Base-by-base conservation (phyloP, 2,329 filamentous ascomycete species). In the Seiridium cupressi region DNA sequence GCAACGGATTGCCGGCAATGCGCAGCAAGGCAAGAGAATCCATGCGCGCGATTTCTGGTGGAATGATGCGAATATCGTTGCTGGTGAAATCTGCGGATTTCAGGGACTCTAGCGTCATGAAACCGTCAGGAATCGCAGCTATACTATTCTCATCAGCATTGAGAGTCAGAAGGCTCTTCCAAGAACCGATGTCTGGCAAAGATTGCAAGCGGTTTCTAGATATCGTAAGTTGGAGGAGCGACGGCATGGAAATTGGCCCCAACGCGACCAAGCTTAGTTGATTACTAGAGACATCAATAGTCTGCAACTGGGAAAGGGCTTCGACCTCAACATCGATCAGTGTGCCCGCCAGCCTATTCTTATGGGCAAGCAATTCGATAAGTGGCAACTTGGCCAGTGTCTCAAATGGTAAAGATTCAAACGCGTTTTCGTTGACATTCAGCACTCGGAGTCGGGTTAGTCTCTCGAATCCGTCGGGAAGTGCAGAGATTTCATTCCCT, bases 1-100 rank as follows among this genome's bases (percentile, higher is more conserved):
- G 84, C 11, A 99, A 78, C 0, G 95, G 95, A 68, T 99, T 99
- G n/a, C 92, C 93, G 48, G 88, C 88, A 38, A 99, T 80, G 4
- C 89, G 87, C 47, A 98, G 83, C 70, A 88, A 88, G 26, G 87
- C 83, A 8, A 99, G 77, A 49, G 77, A 87, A 5, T 92, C 86
- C 92, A 98, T 97, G 34, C 85, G 79, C 4, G 89, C 90, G 60
- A 98, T 85, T 64, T 87, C 88, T 0, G 91, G 83, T 36, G 95
- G 91, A 6, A 99, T 74, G 10, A 85, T 79, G 2, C 86, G 86
- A 53, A 99, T 86, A 64, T 95, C 87, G 69, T 99, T 99, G 65
- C 89, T 88, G 0, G 90, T 91, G 65, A 98, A 89, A 72, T 97
- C 92, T 36, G 89, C 90, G 59, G 88, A 89, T 55, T 88, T 88